Conservation (phyloP, 192 early-diverging fungal genomes). For the Mortierella alpina region DNA sequence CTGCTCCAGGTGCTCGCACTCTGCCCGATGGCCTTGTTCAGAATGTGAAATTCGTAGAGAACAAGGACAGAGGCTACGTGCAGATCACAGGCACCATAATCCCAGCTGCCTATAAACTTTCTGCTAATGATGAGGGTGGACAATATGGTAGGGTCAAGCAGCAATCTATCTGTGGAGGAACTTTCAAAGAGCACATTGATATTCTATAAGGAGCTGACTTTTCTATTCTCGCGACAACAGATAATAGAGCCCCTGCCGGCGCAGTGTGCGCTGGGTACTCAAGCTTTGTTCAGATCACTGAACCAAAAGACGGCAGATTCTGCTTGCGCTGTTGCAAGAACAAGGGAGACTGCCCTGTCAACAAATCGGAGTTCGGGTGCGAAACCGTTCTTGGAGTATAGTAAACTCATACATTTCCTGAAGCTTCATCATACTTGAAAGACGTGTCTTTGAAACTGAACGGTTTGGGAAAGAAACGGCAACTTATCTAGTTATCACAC, state of each 20-base stretch:
- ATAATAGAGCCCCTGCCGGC: neutral
- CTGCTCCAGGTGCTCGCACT: conserved; percentile 41
- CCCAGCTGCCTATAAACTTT: conserved; percentile 34
- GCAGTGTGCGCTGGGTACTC: conserved; percentile 41
- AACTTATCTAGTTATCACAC: too few relatives aligned
- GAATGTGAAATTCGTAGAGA: conserved; percentile 52
- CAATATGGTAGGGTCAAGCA: conserved; percentile 50
- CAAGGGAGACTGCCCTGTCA: conserved; percentile 15
- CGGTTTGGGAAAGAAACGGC: too few relatives aligned
- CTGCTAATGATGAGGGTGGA: conserved; percentile 40
- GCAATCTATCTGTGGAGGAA: conserved; percentile 27
- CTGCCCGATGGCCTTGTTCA: conserved; percentile 51
- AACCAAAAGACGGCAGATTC: conserved; percentile 44
- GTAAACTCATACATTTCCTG: too few relatives aligned
- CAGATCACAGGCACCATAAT: conserved; percentile 53
- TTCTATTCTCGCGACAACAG: neutral
- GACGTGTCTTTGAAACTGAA: too few relatives aligned
- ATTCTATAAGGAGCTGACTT: neutral
- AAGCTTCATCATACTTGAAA: neutral
- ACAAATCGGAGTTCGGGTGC: conserved; percentile 13
- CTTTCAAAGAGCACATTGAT: too few relatives aligned
- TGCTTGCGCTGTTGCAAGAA: conserved; percentile 51
- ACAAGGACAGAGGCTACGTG: conserved; percentile 29
- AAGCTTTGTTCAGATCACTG: conserved; percentile 52
- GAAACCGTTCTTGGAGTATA: conserved; percentile 1